These are phyloP conservation scores for Populus simonii DNA, from an alignment of 345 rosid species.

Conservation along the genomic window DNA sequence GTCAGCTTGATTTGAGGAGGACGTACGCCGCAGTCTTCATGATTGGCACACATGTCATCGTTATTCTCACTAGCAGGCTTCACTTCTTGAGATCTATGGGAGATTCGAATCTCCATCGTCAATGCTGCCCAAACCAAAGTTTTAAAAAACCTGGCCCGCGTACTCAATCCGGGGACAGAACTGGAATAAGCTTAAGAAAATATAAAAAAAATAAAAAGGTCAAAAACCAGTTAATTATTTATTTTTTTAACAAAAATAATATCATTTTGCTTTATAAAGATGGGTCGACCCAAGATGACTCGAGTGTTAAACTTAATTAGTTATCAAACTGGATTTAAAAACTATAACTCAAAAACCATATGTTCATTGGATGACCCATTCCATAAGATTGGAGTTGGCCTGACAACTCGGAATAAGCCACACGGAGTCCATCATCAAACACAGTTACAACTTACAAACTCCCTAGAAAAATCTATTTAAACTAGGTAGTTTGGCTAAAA, in stretches of 20 bases:
- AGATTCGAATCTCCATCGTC: no score
- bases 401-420: slow-evolving; percentile 9
- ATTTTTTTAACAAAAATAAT: no score
- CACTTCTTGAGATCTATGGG: slow-evolving; percentile 54
- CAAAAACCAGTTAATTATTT: no score
- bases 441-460: neutral
- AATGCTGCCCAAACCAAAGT: slow-evolving; percentile 23
- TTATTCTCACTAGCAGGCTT: slow-evolving; percentile 34
- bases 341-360: neutral
- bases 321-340: rapidly evolving
- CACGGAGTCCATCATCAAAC: no score
- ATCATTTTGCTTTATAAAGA: no score
- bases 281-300: rapidly evolving
- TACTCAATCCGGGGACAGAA: rapidly evolving
- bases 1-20: slow-evolving; percentile 57
- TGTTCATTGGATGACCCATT: neutral
- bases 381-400: slow-evolving; percentile 4
- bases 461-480: neutral
- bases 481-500: no score
- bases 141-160: neutral
- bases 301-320: rapidly evolving
- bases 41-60: slow-evolving; percentile 52
- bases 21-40: slow-evolving; percentile 59
- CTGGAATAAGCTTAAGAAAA: no score
- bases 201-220: no score